Evolutionary conservation across 177 flowering plant genomes (phyloP).

Genomic region (Vitis hybrid): DNA sequence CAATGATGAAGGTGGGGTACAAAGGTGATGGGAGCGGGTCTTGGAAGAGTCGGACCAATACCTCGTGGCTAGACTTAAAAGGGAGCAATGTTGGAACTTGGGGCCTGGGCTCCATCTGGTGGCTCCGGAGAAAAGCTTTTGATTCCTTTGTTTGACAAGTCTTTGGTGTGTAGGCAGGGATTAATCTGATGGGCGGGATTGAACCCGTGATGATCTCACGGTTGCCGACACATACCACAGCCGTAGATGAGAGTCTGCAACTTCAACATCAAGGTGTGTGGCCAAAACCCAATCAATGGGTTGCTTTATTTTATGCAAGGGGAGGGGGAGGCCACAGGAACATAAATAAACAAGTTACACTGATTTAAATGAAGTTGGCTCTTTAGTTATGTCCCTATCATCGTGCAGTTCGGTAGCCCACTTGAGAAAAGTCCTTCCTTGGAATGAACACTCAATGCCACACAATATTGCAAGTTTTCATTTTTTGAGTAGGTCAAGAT

Average conservation of each 20-base stretch:
- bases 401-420: conserved; percentile 31
- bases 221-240: too few species aligned
- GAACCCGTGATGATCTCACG: neutral
- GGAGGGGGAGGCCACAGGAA: too few species aligned
- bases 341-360: neutral
- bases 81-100: neutral
- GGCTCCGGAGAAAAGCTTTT: neutral
- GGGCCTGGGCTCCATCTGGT: too few species aligned
- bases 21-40: conserved; percentile 9
- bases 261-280: too few species aligned
- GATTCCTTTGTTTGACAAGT: conserved; percentile 8
- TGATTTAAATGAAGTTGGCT: neutral
- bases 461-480: neutral
- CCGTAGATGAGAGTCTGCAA: too few species aligned
- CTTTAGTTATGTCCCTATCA: conserved; percentile 20
- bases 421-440: conserved; percentile 26
- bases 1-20: conserved; percentile 18
- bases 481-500: conserved; percentile 8
- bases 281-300: too few species aligned
- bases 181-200: neutral
- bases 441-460: conserved; percentile 14
- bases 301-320: too few species aligned
- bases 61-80: neutral
- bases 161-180: neutral
- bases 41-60: neutral